These are phyloP conservation scores for Huntiella abstrusa DNA, from an alignment of 2,329 filamentous ascomycete genomes.

Conservation along the genomic window DNA sequence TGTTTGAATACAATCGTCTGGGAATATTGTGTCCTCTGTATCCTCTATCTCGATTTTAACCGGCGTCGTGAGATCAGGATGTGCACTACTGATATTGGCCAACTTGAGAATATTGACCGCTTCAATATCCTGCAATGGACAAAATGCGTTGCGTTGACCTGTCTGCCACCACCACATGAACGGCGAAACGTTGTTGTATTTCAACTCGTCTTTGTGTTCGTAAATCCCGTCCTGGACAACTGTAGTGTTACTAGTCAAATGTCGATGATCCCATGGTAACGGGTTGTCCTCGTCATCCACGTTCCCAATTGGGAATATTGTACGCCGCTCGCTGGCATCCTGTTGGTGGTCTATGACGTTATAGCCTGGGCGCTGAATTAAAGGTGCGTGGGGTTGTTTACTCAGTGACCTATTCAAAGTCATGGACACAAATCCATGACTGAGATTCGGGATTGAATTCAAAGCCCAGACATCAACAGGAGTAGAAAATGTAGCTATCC, in stretches of 20 bases:
- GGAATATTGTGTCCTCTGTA: too few species aligned
- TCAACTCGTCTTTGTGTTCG: not conserved
- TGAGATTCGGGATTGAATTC: not conserved
- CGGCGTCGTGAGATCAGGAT: too few species aligned
- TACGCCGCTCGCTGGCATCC: not conserved
- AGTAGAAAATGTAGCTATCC: constrained; percentile 6
- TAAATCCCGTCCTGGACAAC: not conserved
- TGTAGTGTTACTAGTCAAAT: not conserved
- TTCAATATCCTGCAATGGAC: constrained; percentile 2
- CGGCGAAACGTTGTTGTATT: not conserved
- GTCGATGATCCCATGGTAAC: not conserved
- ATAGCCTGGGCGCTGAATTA: not conserved
- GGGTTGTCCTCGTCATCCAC: not conserved
- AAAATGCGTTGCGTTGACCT: constrained; percentile 2
- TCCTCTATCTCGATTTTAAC: too few species aligned
- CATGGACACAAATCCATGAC: not conserved
- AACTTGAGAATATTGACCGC: not conserved
- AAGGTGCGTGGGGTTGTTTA: not conserved
- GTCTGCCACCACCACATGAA: constrained; percentile 9
- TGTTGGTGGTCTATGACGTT: not conserved
- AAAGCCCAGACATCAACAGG: constrained; percentile 1
- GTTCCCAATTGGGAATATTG: not conserved
- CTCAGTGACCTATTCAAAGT: constrained; percentile 1
- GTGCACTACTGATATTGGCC: not conserved
- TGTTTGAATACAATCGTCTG: too few species aligned